phyloP scores from a whole-genome alignment of 257 asterid species.

The Ehretia macrophylla region DNA sequence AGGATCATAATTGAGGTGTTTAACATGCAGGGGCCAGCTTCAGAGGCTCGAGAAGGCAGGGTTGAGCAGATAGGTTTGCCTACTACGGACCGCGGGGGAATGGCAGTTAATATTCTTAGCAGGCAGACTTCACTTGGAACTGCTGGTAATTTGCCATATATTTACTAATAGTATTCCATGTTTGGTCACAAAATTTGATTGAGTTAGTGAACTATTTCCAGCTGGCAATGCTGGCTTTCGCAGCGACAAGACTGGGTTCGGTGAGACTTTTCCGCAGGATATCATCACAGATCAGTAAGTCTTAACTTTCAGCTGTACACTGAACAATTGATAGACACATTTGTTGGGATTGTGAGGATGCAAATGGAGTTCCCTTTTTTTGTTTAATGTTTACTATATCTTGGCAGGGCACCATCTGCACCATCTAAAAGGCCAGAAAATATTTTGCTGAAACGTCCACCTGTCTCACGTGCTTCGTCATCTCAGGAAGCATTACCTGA shows the following conservation, averaged over 20 bases:
- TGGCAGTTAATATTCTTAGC: slow-evolving; percentile 36
- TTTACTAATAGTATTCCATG: slow-evolving; percentile 1
- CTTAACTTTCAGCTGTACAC: not conserved
- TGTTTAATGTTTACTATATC: no score
- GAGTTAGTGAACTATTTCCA: slow-evolving; percentile 23
- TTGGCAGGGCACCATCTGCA: slow-evolving; percentile 38
- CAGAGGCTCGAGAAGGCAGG: slow-evolving; percentile 41
- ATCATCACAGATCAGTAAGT: slow-evolving; percentile 59
- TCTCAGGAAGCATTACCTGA: slow-evolving; percentile 68
- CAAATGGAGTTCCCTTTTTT: not conserved
- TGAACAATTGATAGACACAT: no score
- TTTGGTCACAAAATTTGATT: not conserved
- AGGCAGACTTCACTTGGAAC: slow-evolving; percentile 47
- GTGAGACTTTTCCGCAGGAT: slow-evolving; percentile 43
- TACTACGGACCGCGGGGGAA: slow-evolving; percentile 34
- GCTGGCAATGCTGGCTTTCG: slow-evolving; percentile 40
- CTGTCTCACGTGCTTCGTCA: slow-evolving; percentile 57
- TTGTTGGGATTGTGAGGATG: no score
- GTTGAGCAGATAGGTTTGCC: slow-evolving; percentile 36
- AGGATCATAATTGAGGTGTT: slow-evolving; percentile 30
- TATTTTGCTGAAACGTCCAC: slow-evolving; percentile 75
- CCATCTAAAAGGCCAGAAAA: slow-evolving; percentile 54
- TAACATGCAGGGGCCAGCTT: slow-evolving; percentile 46
- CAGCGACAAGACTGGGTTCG: slow-evolving; percentile 38
- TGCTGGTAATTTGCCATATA: slow-evolving; percentile 41